Conservation (phyloP, 257 asterid species). For the Fraxinus anomala region DNA sequence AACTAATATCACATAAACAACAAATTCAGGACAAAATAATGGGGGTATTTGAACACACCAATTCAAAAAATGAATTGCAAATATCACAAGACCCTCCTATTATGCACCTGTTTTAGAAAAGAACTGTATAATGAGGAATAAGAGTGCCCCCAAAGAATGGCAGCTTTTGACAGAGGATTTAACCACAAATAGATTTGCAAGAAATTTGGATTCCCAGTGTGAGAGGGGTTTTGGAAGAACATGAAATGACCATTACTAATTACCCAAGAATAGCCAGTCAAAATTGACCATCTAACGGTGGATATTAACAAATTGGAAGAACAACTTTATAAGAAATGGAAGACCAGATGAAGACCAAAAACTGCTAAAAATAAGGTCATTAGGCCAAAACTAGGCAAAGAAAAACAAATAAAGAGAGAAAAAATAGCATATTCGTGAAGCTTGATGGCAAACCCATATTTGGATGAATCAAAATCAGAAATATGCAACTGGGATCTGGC, state of each 20-base stretch:
- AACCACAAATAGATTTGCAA: not conserved
- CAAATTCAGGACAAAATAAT: not conserved
- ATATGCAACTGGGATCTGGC: constrained; percentile 42
- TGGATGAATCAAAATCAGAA: constrained; percentile 29
- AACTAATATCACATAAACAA: constrained; percentile 7
- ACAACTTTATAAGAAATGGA: constrained; percentile 25
- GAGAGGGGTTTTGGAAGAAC: constrained; percentile 28
- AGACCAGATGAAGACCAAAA: constrained; percentile 24
- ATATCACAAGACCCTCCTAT: constrained; percentile 19
- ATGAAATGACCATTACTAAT: constrained; percentile 49
- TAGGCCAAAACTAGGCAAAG: constrained; percentile 30
- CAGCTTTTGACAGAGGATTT: constrained; percentile 28
- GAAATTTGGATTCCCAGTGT: constrained; percentile 6
- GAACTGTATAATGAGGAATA: not conserved
- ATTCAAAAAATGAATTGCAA: not conserved
- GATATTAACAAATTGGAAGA: constrained; percentile 20
- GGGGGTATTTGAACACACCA: not conserved
- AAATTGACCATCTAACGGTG: constrained; percentile 31
- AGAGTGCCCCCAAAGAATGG: not conserved
- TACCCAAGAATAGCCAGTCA: constrained; percentile 31
- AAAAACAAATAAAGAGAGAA: not conserved
- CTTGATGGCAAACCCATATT: constrained; percentile 9
- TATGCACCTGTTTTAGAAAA: constrained; percentile 23
- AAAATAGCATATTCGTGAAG: constrained; percentile 8
- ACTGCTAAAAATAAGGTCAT: constrained; percentile 31